Evolutionary conservation across 2,329 filamentous ascomycete species (phyloP), one percentile per base, ranked within the genome.

Genomic region (Pseudogymnoascus sp.): DNA sequence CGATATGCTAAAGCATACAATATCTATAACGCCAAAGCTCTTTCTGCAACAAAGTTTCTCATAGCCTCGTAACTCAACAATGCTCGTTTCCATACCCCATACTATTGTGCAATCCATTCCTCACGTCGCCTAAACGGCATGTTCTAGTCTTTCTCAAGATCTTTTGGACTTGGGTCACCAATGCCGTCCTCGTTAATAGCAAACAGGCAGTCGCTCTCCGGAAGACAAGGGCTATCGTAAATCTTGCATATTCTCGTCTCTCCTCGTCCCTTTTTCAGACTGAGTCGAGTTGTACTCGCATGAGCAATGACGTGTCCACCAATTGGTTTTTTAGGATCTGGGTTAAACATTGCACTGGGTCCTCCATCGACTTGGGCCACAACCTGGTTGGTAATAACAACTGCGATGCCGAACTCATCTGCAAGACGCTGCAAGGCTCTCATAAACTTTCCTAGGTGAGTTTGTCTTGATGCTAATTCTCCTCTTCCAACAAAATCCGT

Each of bases 181-280:
- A 99, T 99, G 45, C 94, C 94, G 73, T 97, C 92, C 75, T 97
- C 95, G 62, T 90, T 91, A 73, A 99, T 99, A 55, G 94, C 93
- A 77, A 99, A 99, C 69, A 97, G 77, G 72, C 91, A 96, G 74
- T 99, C 95, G 70, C 91, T 95, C 77, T 99, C 94, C 0, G 94
- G 94, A 66, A 99, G 78, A 75, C 94, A 99, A 1, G 94, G 94
- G 69, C 92, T 97, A 76, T 99, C 95, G 73, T 99, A 99, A 65
- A 99, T 99, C 81, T 97, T 99, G 78, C 94, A 96, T 68, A 99
- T 90, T 78, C 94, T 85, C 21, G 94, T 99, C 80, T 99, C 94
- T 31, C 84, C 94, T 61, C 94, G 83, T 1, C 94, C 95, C 76
- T 99, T 99, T 79, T 96, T 97, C 72, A 99, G 75, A 71, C 92